Evolutionary conservation across 106 monocot genomes (phyloP), one percentile per base, ranked within the genome.

Genomic region (Chionographis japonica): DNA sequence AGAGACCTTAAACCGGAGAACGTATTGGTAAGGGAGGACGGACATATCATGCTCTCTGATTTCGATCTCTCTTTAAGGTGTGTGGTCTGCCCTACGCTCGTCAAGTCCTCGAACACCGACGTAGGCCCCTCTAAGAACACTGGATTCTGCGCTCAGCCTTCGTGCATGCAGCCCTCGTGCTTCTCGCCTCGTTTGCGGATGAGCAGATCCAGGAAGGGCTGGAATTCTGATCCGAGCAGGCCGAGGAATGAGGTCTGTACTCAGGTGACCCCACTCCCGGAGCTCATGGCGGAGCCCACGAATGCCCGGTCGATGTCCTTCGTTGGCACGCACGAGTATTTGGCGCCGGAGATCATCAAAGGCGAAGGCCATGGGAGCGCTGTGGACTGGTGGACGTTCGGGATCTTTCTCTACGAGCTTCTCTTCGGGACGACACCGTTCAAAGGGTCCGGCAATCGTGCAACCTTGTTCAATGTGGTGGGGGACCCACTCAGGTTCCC

Each of bases 1-100:
- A 60, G 71, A 61, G 71, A 71, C 60, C 71, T 71, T 17, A 71
- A 71, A 18, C 71, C 61, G 36, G 71, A 71, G 16, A 71, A 71
- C 12, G 71, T 71, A 3, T n/a, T 71, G 19, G 60, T 71, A 50
- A 71, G 71, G 15, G 71, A 71, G 59, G 71, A 71, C 4, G 71
- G 71, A 0, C 71, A 71, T 36, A 71, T 71, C 12, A 61, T 71
- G 71, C 71, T 71, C n/a, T 71, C 71, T 39, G 71, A 71, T 40
- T 71, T 71, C 14, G 71, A 71, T 52, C 61, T 71, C 36, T 71
- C 71, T 52, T 51, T 71, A 12, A 43, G 71, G 35, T 71, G 71
- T 10, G 13, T 36, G 0, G 71, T 71, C n/a, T 71, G 50, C n/a
- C 71, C 71, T 9, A 71, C 60, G 1, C 60, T 71, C 6, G 61